Evolutionary conservation across 1,139 yeast species (phyloP).

Genomic region (Arxiozyma slooffiae): DNA sequence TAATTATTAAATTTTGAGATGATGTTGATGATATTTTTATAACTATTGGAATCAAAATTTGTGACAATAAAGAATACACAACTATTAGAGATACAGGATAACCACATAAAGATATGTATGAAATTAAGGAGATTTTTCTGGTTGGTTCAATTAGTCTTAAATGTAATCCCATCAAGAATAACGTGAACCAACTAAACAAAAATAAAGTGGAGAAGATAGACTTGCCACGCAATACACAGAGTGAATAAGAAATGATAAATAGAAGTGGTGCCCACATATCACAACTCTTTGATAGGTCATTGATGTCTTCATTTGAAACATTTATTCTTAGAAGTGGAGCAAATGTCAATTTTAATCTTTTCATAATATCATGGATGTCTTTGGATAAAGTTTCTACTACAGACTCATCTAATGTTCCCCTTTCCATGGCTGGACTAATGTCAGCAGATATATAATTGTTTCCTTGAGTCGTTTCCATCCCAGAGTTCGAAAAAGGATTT

Average conservation of each 20-base stretch:
- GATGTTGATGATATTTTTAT: constrained; percentile 8
- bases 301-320: constrained; percentile 8
- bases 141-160: constrained; percentile 21
- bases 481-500: constrained; percentile 1
- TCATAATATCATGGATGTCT: constrained; percentile 27
- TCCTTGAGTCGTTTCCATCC: neutral
- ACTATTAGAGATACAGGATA: constrained; percentile 30
- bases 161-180: constrained; percentile 26
- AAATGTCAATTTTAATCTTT: constrained; percentile 13
- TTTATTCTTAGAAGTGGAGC: constrained; percentile 4
- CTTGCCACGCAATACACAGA: constrained; percentile 24
- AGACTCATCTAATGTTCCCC: constrained; percentile 30
- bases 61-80: constrained; percentile 19
- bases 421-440: neutral
- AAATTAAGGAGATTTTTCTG: constrained; percentile 21
- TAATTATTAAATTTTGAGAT: constrained; percentile 7
- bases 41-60: constrained; percentile 20
- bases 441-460: constrained; percentile 1
- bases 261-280: constrained; percentile 31
- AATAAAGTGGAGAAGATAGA: constrained; percentile 26
- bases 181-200: constrained; percentile 24
- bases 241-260: constrained; percentile 24
- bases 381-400: constrained; percentile 24
- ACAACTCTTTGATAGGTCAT: constrained; percentile 7
- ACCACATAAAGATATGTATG: constrained; percentile 26